phyloP scores from a whole-genome alignment of 306 rosid genomes.

The Coriaria nepalensis region DNA sequence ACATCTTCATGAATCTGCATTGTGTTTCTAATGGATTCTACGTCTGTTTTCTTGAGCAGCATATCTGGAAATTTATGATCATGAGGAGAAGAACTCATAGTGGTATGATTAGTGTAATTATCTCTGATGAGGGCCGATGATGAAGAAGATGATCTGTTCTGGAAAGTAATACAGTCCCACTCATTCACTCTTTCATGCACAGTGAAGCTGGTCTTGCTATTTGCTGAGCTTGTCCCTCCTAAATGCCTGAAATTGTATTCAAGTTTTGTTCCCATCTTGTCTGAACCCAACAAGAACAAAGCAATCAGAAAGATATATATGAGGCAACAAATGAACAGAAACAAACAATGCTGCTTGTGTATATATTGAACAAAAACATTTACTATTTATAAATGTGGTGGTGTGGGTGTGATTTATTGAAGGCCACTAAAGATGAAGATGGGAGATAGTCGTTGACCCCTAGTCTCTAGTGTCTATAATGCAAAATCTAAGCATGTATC shows the following conservation, averaged over 20 bases:
- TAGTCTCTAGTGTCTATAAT: constrained; percentile 18
- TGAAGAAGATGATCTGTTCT: neutral
- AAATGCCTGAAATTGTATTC: constrained; percentile 51
- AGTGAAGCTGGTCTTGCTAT: constrained; percentile 28
- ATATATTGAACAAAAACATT: constrained; percentile 4
- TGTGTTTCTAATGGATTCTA: constrained; percentile 57
- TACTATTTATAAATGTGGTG: constrained; percentile 12
- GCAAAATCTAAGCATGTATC: constrained; percentile 24
- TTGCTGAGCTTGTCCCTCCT: constrained; percentile 23
- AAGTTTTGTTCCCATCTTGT: constrained; percentile 79
- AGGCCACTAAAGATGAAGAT: constrained; percentile 21
- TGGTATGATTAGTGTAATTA: neutral
- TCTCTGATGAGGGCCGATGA: constrained; percentile 18
- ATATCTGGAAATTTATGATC: constrained; percentile 23
- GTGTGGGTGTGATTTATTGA: constrained; percentile 24
- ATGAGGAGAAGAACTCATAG: constrained; percentile 13
- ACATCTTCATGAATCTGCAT: constrained; percentile 79
- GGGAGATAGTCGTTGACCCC: constrained; percentile 32
- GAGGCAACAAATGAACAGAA: constrained; percentile 7
- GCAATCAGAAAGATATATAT: neutral
- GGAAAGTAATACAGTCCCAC: constrained; percentile 14
- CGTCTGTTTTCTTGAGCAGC: constrained; percentile 34
- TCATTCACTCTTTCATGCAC: constrained; percentile 43
- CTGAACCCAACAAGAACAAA: constrained; percentile 31
- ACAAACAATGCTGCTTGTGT: constrained; percentile 1